Percentiles rank a stretch among this genome's conserved stretches.
phyloP scores from a whole-genome alignment of 2,329 filamentous ascomycete species.

The Colletotrichum shisoi region DNA sequence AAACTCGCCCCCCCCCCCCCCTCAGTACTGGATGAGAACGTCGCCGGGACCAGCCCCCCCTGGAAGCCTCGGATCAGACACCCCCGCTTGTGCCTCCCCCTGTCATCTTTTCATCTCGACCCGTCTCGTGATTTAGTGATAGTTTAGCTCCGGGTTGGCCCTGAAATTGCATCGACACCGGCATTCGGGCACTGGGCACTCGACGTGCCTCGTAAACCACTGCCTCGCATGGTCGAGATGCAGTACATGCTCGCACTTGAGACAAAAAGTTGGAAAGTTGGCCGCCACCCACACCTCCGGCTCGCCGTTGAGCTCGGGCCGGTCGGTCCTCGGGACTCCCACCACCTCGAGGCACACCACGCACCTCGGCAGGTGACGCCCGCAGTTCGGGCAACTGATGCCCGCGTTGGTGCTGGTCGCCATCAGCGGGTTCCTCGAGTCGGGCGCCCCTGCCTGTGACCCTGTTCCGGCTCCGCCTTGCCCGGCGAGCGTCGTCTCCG shows the following conservation, averaged over 20 bases:
- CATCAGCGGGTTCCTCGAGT: conserved; percentile 63
- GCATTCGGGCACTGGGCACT: conserved; percentile 75
- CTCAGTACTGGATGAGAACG: neutral
- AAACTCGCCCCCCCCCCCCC: too few species aligned
- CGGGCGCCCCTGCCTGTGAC: conserved; percentile 39
- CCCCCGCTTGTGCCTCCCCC: neutral
- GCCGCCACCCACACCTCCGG: conserved; percentile 58
- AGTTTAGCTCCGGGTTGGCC: conserved; percentile 67
- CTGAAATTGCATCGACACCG: conserved; percentile 70
- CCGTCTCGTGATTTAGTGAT: conserved; percentile 48
- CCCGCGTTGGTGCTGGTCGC: conserved; percentile 66
- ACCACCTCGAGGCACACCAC: conserved; percentile 73
- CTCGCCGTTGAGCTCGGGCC: conserved; percentile 61
- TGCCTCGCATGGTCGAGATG: conserved; percentile 72
- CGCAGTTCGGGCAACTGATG: conserved; percentile 72
- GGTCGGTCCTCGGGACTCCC: conserved; percentile 68
- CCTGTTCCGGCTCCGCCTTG: conserved; percentile 34
- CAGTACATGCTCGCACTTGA: conserved; percentile 72
- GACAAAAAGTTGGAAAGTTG: conserved; percentile 72
- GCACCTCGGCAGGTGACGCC: conserved; percentile 71
- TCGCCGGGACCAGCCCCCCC: neutral
- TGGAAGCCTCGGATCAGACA: conserved; percentile 1
- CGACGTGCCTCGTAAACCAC: conserved; percentile 71
- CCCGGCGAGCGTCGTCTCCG: conserved; percentile 55
- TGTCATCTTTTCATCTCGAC: neutral